Evolutionary conservation across 164 flowering plant species (phyloP).

Genomic region (Piper longum): DNA sequence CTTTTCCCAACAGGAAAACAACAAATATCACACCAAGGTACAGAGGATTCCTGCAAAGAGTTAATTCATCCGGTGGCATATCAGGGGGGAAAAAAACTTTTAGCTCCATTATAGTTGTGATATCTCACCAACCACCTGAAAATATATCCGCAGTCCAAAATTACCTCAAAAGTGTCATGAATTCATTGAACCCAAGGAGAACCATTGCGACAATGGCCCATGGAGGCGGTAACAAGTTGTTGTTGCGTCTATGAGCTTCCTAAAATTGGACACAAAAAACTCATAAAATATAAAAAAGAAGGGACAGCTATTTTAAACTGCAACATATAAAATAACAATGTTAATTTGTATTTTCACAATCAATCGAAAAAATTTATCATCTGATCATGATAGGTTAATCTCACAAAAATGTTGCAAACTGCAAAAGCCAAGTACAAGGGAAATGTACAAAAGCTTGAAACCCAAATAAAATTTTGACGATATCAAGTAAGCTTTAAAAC

Average conservation of each 20-base stretch:
- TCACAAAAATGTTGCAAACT: too few relatives aligned
- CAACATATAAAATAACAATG: not conserved
- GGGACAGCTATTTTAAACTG: not conserved
- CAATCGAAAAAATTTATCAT: too few relatives aligned
- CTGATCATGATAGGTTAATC: too few relatives aligned
- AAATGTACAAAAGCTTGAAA: too few relatives aligned
- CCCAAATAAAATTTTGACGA: too few relatives aligned
- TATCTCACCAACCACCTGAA: too few relatives aligned
- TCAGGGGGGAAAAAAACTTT: not conserved
- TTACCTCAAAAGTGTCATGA: conserved; percentile 85
- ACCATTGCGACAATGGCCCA: conserved; percentile 82
- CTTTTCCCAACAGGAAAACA: conserved; percentile 48
- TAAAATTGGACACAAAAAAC: conserved; percentile 12
- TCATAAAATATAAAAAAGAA: not conserved
- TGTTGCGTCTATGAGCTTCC: conserved; percentile 77
- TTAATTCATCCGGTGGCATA: not conserved
- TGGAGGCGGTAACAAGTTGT: conserved; percentile 96
- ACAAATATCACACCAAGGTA: conserved; percentile 60
- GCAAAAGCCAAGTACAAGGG: too few relatives aligned
- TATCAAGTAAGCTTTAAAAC: too few relatives aligned
- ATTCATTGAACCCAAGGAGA: conserved; percentile 83
- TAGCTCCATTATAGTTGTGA: too few relatives aligned
- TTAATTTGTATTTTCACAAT: too few relatives aligned
- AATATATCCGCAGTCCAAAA: not conserved
- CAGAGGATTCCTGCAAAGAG: conserved; percentile 68